Evolutionary conservation across 2,329 filamentous ascomycete genomes (phyloP), one percentile per base, ranked within the genome.

Genomic region (Cylindrodendrum hubeiense): DNA sequence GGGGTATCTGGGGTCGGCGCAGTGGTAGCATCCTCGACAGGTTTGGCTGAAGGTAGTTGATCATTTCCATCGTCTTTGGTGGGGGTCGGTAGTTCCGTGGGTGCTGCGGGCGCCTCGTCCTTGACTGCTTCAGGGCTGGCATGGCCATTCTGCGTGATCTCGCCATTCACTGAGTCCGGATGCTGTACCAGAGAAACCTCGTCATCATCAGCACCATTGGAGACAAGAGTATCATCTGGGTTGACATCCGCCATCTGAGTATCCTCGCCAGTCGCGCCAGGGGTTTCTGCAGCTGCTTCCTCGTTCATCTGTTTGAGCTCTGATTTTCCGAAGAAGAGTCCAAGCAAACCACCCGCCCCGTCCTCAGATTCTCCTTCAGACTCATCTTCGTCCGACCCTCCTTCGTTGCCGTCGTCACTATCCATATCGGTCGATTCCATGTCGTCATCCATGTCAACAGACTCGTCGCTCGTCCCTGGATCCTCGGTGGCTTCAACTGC

Each of bases 361-460:
- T 80, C 81, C 0, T 82, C 81, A 22, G 79, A 80, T 10, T 82
- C 82, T 3, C 80, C 82, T 3, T 82, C 81, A 24, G 80, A 80
- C 9, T 82, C 83, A 6, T 84, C 84, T 4, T 83, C 84, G 5
- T 79, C 80, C 2, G 77, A 79, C 2, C 78, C 76, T 6, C 78
- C 76, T 6, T 79, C 82, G 33, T 80, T 81, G 49, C 81, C 84
- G 19, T 84, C 82, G 17, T 81, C 82, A 54, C 70, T 74, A 8
- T 68, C 78, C 74, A 83, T 81, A 47, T 90, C 87, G 28, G 85
- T 87, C 3, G 88, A 89, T 3, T 87, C 88, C 69, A 90, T 79
- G 61, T 91, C 89, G 64, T 91, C 89, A 68, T 91, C 89, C 89
- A 91, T 91, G 71, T 90, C 88, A 22, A 91, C 81, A 2, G 89